Evolutionary conservation across 805 yeast species (phyloP), one percentile per base, ranked within the genome.

Genomic region (Yarrowia osloensis): DNA sequence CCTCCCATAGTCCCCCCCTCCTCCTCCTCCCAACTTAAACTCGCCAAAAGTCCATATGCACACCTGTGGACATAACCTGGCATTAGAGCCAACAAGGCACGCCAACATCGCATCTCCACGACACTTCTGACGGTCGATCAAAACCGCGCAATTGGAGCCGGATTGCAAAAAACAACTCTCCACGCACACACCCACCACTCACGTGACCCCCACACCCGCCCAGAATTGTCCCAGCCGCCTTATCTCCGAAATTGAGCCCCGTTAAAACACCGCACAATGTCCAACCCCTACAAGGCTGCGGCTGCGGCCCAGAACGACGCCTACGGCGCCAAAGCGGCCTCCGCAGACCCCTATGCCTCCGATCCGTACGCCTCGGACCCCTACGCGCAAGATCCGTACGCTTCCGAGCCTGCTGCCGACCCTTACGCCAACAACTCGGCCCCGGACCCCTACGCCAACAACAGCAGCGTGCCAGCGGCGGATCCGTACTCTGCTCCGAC

Each of bases 281-380:
- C 66, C 42, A 61, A 61, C 24, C 66, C 66, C 24, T 61, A 61
- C 54, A 61, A 61, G 54, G 66, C 54, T n/a, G 66, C 66, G 31
- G 66, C 66, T 3, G 63, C 63, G 19, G 66, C 66, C 15, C 66
- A 61, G 15, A 61, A 46, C 42, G 66, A 61, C 54, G 66, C 66
- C 31, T 61, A 61, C 12, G 54, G 19, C 3, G 12, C 63, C 49
- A 57, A 40, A 11, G 17, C 42, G 3, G 49, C 49, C 15, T 54
- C 44, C 12, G 44, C 62, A 5, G 62, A 54, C 24, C 62, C 62
- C n/a, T 54, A 54, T n/a, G 57, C 57, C 15, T 24, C 44, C 24
- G 59, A 52, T 12, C 59, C 59, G 3, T 52, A 52, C 19, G 42
- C 59, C 19, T 24, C 39, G 21, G 42, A 52, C 19, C 59, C 54